phyloP scores from a whole-genome alignment of 768 basidiomycete genomes.

The Rhodotorula paludigena region DNA sequence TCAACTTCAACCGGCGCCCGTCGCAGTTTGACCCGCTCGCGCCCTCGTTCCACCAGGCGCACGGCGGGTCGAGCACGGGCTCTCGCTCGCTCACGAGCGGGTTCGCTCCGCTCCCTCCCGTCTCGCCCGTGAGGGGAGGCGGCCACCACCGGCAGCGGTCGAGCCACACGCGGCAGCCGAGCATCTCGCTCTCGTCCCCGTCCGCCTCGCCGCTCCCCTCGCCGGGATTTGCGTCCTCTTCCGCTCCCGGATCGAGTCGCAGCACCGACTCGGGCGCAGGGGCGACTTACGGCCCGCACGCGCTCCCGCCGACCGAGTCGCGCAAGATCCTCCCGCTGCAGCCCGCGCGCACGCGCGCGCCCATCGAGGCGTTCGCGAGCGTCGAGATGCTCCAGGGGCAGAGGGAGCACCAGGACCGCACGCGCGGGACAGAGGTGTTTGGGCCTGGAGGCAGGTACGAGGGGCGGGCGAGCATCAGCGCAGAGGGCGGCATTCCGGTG shows the following conservation, averaged over 20 bases:
- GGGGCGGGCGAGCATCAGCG: constrained; percentile 24
- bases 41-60: constrained; percentile 23
- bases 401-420: constrained; percentile 14
- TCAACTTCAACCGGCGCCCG: constrained; percentile 33
- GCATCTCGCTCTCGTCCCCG: constrained; percentile 20
- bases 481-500: constrained; percentile 7
- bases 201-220: constrained; percentile 1
- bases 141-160: constrained; percentile 16
- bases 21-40: constrained; percentile 32
- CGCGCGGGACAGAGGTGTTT: constrained; percentile 27
- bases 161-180: constrained; percentile 17
- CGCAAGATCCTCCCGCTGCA: constrained; percentile 26
- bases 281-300: background rate
- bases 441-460: constrained; percentile 24
- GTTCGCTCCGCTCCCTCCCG: constrained; percentile 10
- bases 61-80: background rate
- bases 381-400: constrained; percentile 36
- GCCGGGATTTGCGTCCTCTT: background rate
- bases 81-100: background rate
- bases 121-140: background rate
- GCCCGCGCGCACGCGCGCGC: constrained; percentile 23
- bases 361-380: constrained; percentile 34
- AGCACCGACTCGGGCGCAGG: background rate
- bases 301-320: background rate
- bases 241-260: no score